These are phyloP conservation scores for Sclerospora graminicola DNA, from an alignment of 352 stramenopile genomes.

Conservation along the genomic window DNA sequence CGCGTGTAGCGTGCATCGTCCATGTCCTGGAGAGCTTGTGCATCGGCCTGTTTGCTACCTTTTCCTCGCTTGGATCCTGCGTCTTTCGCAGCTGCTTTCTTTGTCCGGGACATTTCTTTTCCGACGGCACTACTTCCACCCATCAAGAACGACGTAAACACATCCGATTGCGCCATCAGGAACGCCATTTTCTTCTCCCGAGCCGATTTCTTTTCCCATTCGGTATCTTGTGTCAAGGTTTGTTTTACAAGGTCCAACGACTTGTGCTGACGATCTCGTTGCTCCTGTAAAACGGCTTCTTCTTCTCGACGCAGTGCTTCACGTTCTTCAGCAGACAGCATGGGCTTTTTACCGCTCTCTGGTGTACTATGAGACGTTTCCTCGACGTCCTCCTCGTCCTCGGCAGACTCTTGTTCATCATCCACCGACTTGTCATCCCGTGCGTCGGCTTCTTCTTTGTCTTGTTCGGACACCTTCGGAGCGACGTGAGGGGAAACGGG, in stretches of 20 bases:
- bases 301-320: constrained; percentile 54
- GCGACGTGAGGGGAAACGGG: not conserved
- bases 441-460: constrained; percentile 3
- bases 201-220: constrained; percentile 34
- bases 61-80: constrained; percentile 46
- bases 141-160: constrained; percentile 85
- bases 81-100: constrained; percentile 22
- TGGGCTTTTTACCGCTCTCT: constrained; percentile 25
- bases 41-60: constrained; percentile 56
- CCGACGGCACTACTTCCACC: constrained; percentile 64
- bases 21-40: constrained; percentile 62
- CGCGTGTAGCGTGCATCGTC: constrained; percentile 74
- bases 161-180: constrained; percentile 83
- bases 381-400: not conserved
- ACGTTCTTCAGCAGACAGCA: constrained; percentile 50
- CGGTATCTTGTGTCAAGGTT: constrained; percentile 38
- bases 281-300: constrained; percentile 53
- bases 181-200: constrained; percentile 78
- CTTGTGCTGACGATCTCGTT: constrained; percentile 69
- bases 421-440: constrained; percentile 14
- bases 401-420: not conserved
- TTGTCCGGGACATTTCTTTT: constrained; percentile 61
- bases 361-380: not conserved
- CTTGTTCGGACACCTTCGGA: not conserved
- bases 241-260: constrained; percentile 64